Evolutionary conservation across 2,329 filamentous ascomycete genomes (phyloP), one percentile per base, ranked within the genome.

Genomic region (Aspergillus niger): DNA sequence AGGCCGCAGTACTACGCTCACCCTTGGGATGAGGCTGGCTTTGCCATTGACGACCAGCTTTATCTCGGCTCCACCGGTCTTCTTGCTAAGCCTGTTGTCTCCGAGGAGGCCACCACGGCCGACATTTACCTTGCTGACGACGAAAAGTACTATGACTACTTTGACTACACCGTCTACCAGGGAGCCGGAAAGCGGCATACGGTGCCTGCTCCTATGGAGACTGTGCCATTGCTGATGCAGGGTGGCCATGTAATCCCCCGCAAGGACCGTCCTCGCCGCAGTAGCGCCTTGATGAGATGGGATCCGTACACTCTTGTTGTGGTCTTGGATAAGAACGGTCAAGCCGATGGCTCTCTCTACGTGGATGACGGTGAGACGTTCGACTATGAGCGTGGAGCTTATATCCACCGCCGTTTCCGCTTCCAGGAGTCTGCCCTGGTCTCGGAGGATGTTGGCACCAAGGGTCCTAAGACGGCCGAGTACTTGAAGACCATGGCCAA

Each of bases 271-370:
- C 92, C 93, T 3, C 87, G 95, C 58, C 88, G 94, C 62, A 96
- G 92, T 60, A 91, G 87, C 60, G 88, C 90, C 20, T 82, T 97
- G 49, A 98, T 98, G 95, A 90, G 87, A 70, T 96, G 88, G 76
- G 95, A 99, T 74, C 93, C 96, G 43, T 97, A 97, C 80, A 99
- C 95, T 0, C 85, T 99, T 1, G 88, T 99, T 2, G 82, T 98
- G 2, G 85, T 86, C 0, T 81, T 96, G 15, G 82, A 86, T 67
- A 85, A 86, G 66, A 82, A 85, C 32, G 88, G 89, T 56, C 86
- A 88, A 69, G 92, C 94, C 0, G 85, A 89, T 51, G 95, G 95
- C 28, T 89, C 90, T 52, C 80, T 99, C 7, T 99, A 99, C 72
- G 82, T 92, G 30, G 95, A 99, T 72, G 95, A 99, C 67, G 95